Percentiles rank a stretch among this genome's conserved stretches.
phyloP scores from a whole-genome alignment of 257 asterid species.

The Nicotiana undulata region DNA sequence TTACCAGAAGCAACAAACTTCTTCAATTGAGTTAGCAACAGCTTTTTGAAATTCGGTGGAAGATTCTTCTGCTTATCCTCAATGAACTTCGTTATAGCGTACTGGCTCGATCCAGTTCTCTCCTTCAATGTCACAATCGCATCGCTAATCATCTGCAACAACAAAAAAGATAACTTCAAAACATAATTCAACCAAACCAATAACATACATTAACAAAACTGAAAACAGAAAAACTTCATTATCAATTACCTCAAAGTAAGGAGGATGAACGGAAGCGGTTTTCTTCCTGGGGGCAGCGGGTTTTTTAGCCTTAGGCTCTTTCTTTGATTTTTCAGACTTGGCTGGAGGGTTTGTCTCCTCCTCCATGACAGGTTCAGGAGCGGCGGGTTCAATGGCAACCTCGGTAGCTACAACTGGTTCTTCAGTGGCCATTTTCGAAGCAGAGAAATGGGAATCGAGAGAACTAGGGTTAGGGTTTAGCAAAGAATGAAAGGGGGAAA shows the following conservation, averaged over 20 bases:
- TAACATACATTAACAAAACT: not conserved
- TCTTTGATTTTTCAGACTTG: slow-evolving; percentile 21
- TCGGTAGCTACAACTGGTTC: slow-evolving; percentile 36
- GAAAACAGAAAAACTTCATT: not conserved
- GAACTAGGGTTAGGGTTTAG: slow-evolving; percentile 21
- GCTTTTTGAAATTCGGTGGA: slow-evolving; percentile 68
- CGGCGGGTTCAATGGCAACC: slow-evolving; percentile 11
- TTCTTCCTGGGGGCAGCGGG: slow-evolving; percentile 47
- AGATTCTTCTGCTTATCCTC: slow-evolving; percentile 68
- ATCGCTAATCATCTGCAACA: slow-evolving; percentile 63
- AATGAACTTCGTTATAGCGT: slow-evolving; percentile 61
- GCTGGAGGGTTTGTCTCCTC: slow-evolving; percentile 10
- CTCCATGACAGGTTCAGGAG: slow-evolving; percentile 15
- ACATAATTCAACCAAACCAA: not conserved
- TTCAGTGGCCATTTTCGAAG: slow-evolving; percentile 36
- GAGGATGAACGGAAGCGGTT: slow-evolving; percentile 43
- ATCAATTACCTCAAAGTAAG: slow-evolving; percentile 61
- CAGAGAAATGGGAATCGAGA: not conserved
- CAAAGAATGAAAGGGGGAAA: not conserved
- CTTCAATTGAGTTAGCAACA: slow-evolving; percentile 57
- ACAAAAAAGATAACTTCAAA: not conserved
- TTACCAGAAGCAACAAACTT: slow-evolving; percentile 56
- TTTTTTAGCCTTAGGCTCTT: slow-evolving; percentile 43
- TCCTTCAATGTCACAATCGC: slow-evolving; percentile 72
- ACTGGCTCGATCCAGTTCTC: slow-evolving; percentile 72